Base-by-base conservation (phyloP, 164 flowering plant species). In the Brasenia schreberi region DNA sequence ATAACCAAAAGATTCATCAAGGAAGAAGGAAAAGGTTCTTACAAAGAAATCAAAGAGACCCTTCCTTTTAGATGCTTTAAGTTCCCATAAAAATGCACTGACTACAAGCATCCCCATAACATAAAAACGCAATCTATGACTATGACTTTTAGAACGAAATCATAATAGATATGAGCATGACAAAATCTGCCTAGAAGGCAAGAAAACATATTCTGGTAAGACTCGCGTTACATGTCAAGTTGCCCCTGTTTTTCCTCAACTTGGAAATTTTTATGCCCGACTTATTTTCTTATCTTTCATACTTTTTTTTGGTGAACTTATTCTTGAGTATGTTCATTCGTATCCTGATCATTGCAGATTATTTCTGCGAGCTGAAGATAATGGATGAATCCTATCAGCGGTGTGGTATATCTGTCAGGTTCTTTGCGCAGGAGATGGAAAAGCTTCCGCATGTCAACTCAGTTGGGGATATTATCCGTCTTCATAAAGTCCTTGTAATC, bases 381-480 rank as follows among this genome's bases (percentile, higher is more conserved):
- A 64, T 82, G 65, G 96, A 89, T 69, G 80, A 81, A 42, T 82
- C 92, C 5, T 33, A 66, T 75, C 69, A 71, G 39, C 65, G 73
- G 45, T 68, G 65, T 64, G 89, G 86, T 65, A 64, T 87, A 59
- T 0, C 78, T 7, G 85, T 85, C 44, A 80, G 79, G 68, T 6
- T 89, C 59, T 87, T 87, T 73, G 80, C 78, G 43, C 78, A 74
- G 67, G 76, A 65, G 64, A 61, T 76, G 79, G 84, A 75, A 23
- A 71, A 74, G 66, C 84, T 87, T 65, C 96, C 92, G 7, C 75
- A 43, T 49, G 75, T 87, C 67, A 68, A 66, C 43, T 73, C 77
- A 2, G 60, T 61, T 71, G 88, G 91, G 45, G 92, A 89, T 70
- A 83, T 89, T 67, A 74, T 85, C 65, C 75, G 76, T 68, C 77